These are phyloP conservation scores for Fusarium torulosum DNA, from an alignment of 2,329 filamentous ascomycete genomes.

Conservation along the genomic window DNA sequence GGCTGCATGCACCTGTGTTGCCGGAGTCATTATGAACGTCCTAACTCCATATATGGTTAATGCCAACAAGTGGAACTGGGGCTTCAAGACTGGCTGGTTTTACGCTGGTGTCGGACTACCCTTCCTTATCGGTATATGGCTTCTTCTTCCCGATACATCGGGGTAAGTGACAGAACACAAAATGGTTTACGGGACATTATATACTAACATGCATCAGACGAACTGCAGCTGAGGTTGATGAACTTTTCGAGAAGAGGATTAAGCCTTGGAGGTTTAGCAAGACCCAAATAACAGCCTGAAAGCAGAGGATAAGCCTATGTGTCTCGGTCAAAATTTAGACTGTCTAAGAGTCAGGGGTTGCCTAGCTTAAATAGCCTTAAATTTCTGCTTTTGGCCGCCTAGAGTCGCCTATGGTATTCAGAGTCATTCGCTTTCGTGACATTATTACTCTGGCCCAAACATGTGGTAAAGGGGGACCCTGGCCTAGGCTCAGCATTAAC, in stretches of 20 bases:
- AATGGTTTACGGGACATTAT: neutral
- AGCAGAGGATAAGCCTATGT: neutral
- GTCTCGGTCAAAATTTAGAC: no score
- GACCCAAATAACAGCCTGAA: neutral
- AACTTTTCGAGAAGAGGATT: neutral
- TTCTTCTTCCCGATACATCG: conserved; percentile 49
- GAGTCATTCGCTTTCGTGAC: no score
- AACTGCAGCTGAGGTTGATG: neutral
- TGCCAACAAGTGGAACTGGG: conserved; percentile 50
- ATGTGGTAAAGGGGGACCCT: no score
- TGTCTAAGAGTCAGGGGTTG: no score
- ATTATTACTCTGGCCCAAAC: no score
- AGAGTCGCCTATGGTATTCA: no score
- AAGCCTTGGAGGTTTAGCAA: neutral
- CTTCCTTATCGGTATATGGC: conserved; percentile 48
- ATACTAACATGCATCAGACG: neutral
- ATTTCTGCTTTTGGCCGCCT: no score
- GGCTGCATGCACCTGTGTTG: conserved; percentile 45
- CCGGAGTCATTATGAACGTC: conserved; percentile 45
- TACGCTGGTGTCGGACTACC: conserved; percentile 45
- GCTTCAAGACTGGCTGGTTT: conserved; percentile 51
- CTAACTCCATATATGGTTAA: conserved; percentile 53
- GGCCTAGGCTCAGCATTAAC: no score
- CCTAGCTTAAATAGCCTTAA: no score
- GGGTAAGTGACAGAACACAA: conserved; percentile 8